Evolutionary conservation across 1,284 basidiomycete genomes (phyloP), one percentile per base, ranked within the genome.

Genomic region (Meripilus lineatus): DNA sequence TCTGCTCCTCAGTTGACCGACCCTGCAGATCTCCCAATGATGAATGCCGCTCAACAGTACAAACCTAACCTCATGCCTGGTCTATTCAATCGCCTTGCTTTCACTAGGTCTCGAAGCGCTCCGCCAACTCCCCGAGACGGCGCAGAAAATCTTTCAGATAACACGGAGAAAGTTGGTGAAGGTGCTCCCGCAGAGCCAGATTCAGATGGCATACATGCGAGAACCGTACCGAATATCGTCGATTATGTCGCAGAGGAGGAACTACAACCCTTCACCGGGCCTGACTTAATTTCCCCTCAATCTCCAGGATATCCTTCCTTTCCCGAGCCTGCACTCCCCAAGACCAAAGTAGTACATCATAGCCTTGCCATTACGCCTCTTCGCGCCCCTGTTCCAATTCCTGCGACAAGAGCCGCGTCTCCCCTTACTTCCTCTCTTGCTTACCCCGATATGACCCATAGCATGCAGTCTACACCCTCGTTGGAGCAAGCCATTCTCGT

Each of bases 401-500:
- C 44, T 3, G 49, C 46, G 11, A 41, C 41, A 7, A 38, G 46
- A 0, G n/a, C 36, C 13, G 44, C 58, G n/a, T 48, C 28, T 28
- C 43, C 55, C 3, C 49, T 44, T 5, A 22, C 47, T 21, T 26
- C 47, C 17, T 38, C 47, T 21, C 35, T 38, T 17, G 40, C 56
- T n/a, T 38, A 44, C 21, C 46, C 50, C n/a, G 50, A 56, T 14
- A 46, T 50, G 2, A 58, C 63, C 28, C 66, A 69, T 18, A 66
- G 67, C 48, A 54, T 61, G 6, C 71, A 74, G 2, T 75, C 77
- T 17, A 67, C 69, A 8, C 71, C 74, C 3, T 71, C 78, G n/a
- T 66, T 85, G 11, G 82, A 84, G 50, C 61, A 63, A 52, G 79
- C 78, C 0, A 69, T 81, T 37, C 55, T 82, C 38, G 57, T 79